Evolutionary conservation across 2,329 filamentous ascomycete species (phyloP).

Genomic region (Blastomyces silverae): DNA sequence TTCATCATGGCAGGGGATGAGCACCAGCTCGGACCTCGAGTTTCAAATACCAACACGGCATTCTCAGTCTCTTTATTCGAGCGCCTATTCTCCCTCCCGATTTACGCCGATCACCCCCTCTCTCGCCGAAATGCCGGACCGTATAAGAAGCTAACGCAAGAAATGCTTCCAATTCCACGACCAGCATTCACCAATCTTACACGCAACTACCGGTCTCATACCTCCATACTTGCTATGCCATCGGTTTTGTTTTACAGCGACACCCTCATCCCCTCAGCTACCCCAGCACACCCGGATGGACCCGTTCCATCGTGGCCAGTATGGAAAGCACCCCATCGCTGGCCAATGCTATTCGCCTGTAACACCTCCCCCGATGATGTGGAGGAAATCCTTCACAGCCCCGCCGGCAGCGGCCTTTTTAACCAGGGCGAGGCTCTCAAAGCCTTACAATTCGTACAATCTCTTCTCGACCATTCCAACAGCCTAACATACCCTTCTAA

Average conservation of each 20-base stretch:
- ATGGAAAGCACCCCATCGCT: conserved; percentile 35
- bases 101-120: conserved; percentile 39
- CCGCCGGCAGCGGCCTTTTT: conserved; percentile 21
- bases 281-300: conserved; percentile 13
- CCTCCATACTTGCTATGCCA: conserved; percentile 40
- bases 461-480: conserved; percentile 27
- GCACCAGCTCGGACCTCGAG: conserved; percentile 40
- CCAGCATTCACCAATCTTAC: conserved; percentile 43
- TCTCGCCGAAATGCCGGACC: conserved; percentile 27
- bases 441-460: conserved; percentile 19
- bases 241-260: conserved; percentile 41
- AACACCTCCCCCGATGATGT: conserved; percentile 37
- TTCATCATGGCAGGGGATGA: conserved; percentile 45
- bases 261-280: conserved; percentile 40
- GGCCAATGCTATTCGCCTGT: conserved; percentile 41
- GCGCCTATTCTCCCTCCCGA: conserved; percentile 34
- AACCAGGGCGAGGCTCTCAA: conserved; percentile 22
- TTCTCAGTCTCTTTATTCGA: conserved; percentile 39
- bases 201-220: conserved; percentile 45
- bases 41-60: conserved; percentile 30
- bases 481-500: conserved; percentile 28
- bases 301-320: conserved; percentile 27
- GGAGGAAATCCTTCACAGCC: conserved; percentile 31
- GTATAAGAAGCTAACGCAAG: conserved; percentile 22
- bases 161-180: conserved; percentile 37